Base-by-base conservation (phyloP, 2,329 filamentous ascomycete species). In the Phaeosphaeria sp. region DNA sequence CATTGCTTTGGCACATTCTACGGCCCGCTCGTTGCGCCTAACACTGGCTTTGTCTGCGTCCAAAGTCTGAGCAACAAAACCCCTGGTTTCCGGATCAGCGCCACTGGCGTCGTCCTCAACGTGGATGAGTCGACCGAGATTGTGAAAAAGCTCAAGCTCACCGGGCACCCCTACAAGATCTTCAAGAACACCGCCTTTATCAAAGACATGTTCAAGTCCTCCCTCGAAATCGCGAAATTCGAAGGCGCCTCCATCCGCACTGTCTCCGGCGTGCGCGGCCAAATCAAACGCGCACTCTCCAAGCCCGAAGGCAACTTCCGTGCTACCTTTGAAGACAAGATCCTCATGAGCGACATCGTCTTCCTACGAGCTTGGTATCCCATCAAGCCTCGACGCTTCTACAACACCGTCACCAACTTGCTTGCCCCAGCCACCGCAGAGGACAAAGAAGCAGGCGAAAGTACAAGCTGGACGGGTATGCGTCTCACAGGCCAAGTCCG, bases 181-280 rank as follows among this genome's bases (percentile, higher is more conserved):
- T 98, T 96, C 87, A 97, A 97, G 80, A 99, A 99, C 82, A 99
- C 95, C 0, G 93, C 95, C 40, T 99, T 99, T 76, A 93, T 99
- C 81, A 96, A 95, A 78, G 92, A 96, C 80, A 99, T 99, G 95
- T 99, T 99, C 84, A 93, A 87, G 74, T 89, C 90, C 0, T 85
- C 92, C 0, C 88, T 99, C 43, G 95, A 99, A 76, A 95, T 99
- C 64, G 94, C 95, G 71, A 99, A 98, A 76, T 99, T 99, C 73
- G 95, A 99, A 81, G 95, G 95, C 56, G 95, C 95, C 9, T 89
- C 91, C 55, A 94, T 99, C 80, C 92, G 93, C 74, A 99, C 96
- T 0, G 96, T 99, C 22, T 97, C 93, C 1, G 96, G 96, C 51
- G 89, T 99, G 60, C 87, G 95, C 43, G 95, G 95, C 60, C 95